Evolutionary conservation across 257 asterid species (phyloP), one percentile per base, ranked within the genome.

Genomic region (Ilex asprella): DNA sequence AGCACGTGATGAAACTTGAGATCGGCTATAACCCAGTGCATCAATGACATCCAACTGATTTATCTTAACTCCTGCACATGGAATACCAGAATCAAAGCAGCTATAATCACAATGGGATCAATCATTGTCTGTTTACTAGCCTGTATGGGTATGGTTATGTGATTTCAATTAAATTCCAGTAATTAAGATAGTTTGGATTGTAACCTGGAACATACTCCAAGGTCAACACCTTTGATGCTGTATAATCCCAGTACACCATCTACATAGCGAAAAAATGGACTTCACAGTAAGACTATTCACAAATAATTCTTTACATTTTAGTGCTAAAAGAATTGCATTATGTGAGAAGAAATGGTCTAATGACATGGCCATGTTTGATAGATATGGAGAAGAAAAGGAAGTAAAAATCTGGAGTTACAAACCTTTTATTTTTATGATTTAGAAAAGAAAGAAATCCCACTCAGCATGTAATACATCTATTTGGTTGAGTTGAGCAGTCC

Each of bases 141-240:
- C 16, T 2, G 3, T 49, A 15, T 7, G 13, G 13, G 50, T 7
- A 44, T 12, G 14, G 54, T 49, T 49, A 3, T 49, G 10, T 49
- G 54, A 11, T 16, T 51, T 32, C 14, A 59, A 39, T 3, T 30
- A 9, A 16, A 27, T 16, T 59, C 12, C n/a, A 3, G 31, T 41
- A 41, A 59, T 8, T 11, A 15, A 12, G 41, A 14, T 59, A 47
- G 57, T 21, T 53, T 53, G 67, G 73, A 66, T 27, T 51, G 56
- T 60, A 69, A 88, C 98, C 98, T 55, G 99, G 99, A 70, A 81
- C 96, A 64, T 92, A 92, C 78, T 92, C 99, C 80, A 92, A 62
- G 1, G 99, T 89, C 88, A 92, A 72, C 76, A 83, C 97, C 77
- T 89, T 86, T 9, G 65, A 69, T 49, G 96, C 88, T 54, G 97